phyloP scores from a whole-genome alignment of 2,329 filamentous ascomycete genomes.

The Fusarium nelsonii region DNA sequence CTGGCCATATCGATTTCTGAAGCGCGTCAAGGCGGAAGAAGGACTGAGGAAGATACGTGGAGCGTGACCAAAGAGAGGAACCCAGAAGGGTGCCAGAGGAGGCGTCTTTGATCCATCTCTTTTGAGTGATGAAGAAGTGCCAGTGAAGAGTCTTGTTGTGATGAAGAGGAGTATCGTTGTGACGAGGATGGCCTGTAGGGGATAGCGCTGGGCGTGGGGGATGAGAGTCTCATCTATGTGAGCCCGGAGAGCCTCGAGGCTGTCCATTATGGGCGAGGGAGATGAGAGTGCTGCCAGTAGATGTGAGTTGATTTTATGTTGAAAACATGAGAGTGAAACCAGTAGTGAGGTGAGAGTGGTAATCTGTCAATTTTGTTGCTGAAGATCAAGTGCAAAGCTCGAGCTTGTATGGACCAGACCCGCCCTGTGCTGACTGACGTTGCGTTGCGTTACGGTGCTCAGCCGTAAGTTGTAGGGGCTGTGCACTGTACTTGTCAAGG shows the following conservation, averaged over 20 bases:
- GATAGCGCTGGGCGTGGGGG: conserved; percentile 41
- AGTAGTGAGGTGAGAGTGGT: conserved; percentile 11
- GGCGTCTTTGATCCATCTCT: conserved; percentile 41
- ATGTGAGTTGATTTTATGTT: not conserved
- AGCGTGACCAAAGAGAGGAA: conserved; percentile 54
- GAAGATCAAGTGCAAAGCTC: conserved; percentile 10
- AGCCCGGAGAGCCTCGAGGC: conserved; percentile 20
- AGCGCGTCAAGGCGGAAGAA: conserved; percentile 48
- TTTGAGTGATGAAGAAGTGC: conserved; percentile 55
- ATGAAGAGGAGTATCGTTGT: conserved; percentile 47
- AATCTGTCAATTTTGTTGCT: conserved; percentile 37
- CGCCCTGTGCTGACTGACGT: conserved; percentile 34
- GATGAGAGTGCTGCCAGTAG: not conserved
- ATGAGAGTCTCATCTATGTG: conserved; percentile 38
- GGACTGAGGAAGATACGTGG: conserved; percentile 50
- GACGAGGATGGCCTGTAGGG: conserved; percentile 40
- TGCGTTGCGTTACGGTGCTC: not conserved
- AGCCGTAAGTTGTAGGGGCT: conserved; percentile 29
- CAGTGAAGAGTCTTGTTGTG: conserved; percentile 45
- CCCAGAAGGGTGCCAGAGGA: conserved; percentile 51
- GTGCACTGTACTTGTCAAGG: conserved; percentile 26
- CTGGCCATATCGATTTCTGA: conserved; percentile 50
- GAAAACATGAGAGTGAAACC: not conserved
- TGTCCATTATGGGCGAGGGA: conserved; percentile 29
- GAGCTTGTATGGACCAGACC: conserved; percentile 37